phyloP scores from a whole-genome alignment of 2,329 filamentous ascomycete species.

The Cephalotrichum gorgonifer region DNA sequence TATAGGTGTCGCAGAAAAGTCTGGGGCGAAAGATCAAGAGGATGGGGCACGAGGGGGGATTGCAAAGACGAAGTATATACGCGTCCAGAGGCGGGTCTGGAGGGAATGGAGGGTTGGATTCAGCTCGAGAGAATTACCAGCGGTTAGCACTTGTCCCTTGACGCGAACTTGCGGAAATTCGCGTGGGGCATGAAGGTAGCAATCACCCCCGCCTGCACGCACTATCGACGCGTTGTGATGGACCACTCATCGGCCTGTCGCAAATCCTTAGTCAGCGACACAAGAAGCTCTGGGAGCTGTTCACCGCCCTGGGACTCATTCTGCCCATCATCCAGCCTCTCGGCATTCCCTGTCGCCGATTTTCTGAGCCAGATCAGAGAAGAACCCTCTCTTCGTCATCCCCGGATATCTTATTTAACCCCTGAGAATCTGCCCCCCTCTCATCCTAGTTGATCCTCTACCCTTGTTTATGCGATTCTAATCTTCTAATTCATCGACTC shows the following conservation, averaged over 20 bases:
- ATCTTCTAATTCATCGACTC: neutral
- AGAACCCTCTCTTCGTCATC: neutral
- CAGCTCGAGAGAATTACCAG: neutral
- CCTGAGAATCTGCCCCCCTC: neutral
- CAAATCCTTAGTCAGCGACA: too few relatives aligned
- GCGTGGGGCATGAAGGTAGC: neutral
- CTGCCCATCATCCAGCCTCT: neutral
- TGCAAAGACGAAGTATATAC: neutral
- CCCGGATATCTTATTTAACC: neutral
- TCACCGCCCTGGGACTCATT: neutral
- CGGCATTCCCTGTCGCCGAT: neutral
- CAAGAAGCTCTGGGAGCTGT: neutral
- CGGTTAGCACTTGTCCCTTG: neutral
- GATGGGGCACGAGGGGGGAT: neutral
- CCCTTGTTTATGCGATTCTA: neutral
- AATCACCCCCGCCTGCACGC: slow-evolving; percentile 1
- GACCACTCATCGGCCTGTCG: too few relatives aligned
- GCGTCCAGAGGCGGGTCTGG: neutral
- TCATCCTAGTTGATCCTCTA: neutral
- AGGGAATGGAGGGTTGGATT: neutral
- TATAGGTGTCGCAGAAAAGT: neutral
- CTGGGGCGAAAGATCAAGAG: neutral
- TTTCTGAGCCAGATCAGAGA: too few relatives aligned
- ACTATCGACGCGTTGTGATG: slow-evolving; percentile 3
- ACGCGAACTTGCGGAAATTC: slow-evolving; percentile 6